Percentiles rank a stretch among this genome's conserved stretches.
phyloP scores from a whole-genome alignment of 495 filamentous ascomycete genomes.

The Clavariopsis aquatica region DNA sequence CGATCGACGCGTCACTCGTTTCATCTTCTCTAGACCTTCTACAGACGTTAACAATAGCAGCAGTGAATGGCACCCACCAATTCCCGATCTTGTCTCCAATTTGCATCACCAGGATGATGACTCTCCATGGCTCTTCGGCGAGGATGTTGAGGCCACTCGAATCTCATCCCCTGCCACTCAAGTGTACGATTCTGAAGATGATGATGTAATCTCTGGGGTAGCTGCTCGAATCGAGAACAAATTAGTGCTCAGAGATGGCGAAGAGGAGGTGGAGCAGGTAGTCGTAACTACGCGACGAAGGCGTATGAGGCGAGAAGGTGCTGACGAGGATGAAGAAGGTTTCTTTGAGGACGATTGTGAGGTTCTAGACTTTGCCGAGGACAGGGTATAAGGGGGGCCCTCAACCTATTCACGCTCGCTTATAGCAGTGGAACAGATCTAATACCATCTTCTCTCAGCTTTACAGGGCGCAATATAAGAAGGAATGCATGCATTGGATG shows the following conservation, averaged over 20 bases:
- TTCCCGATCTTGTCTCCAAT: slow-evolving; percentile 35
- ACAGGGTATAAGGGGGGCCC: slow-evolving; percentile 62
- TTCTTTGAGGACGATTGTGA: slow-evolving; percentile 96
- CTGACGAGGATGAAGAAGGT: slow-evolving; percentile 60
- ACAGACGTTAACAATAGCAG: slow-evolving; percentile 21
- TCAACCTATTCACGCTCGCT: not conserved
- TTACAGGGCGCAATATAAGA: slow-evolving; percentile 1
- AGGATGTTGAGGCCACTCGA: slow-evolving; percentile 63
- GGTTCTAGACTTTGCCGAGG: slow-evolving; percentile 85
- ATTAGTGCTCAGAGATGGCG: slow-evolving; percentile 59
- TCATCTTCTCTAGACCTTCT: slow-evolving; percentile 52
- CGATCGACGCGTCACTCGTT: slow-evolving; percentile 72
- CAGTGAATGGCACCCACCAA: slow-evolving; percentile 27
- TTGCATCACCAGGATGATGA: slow-evolving; percentile 38
- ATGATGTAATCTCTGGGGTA: slow-evolving; percentile 47
- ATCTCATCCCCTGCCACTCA: slow-evolving; percentile 50
- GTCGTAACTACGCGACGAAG: slow-evolving; percentile 75
- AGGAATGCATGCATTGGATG: not conserved
- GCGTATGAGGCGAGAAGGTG: slow-evolving; percentile 50
- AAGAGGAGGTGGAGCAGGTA: slow-evolving; percentile 73
- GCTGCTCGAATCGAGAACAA: slow-evolving; percentile 44
- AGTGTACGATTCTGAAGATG: slow-evolving; percentile 55
- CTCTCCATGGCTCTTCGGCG: slow-evolving; percentile 71
- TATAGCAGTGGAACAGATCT: not conserved
- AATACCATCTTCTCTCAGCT: slow-evolving; percentile 13